Percentiles rank a stretch among this genome's conserved stretches.
These are phyloP conservation scores for maize (Zea mays) DNA, from an alignment of 176 grass and related monocot species.

Conservation along the genomic window Zm-B73-REFERENCE-NAM-5.0 NC_050096.1:179713001-179713500, in stretches of 20 bases:
- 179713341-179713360: not conserved
- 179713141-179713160: not conserved
- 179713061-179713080: not conserved
- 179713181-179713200: not conserved
- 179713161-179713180: not conserved
- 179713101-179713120: not conserved
- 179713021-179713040: not conserved
- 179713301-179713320: not conserved
- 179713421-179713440: not conserved
- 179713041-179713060: not conserved
- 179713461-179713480: not conserved
- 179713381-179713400: not conserved
- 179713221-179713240: not conserved
- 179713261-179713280: not conserved
- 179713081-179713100: not conserved
- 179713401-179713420: not conserved
- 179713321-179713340: not conserved
- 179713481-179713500: not conserved
- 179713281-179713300: too few relatives aligned
- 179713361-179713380: not conserved
- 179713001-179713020: slow-evolving; percentile 38
- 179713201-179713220: not conserved
- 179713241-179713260: not conserved
- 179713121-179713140: not conserved
- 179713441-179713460: not conserved